phyloP scores from a whole-genome alignment of 257 asterid genomes.

The Dorcoceras hygrometricum region DNA sequence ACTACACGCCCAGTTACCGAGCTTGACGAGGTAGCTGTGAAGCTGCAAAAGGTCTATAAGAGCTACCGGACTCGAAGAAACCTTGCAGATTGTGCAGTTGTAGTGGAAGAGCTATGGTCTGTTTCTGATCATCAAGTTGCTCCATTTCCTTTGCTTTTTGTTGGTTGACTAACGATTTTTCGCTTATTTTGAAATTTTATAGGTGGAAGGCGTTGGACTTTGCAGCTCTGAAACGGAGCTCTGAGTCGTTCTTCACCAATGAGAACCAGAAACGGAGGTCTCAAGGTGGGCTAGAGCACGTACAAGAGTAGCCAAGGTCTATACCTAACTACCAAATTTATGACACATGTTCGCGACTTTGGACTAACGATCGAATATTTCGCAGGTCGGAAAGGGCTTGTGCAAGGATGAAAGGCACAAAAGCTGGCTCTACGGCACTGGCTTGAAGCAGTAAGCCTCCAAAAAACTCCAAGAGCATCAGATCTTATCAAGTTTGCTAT shows the following conservation, averaged over 20 bases:
- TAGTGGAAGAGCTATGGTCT: constrained; percentile 97
- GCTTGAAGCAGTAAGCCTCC: constrained; percentile 90
- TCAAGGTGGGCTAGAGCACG: constrained; percentile 96
- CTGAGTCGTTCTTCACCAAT: constrained; percentile 70
- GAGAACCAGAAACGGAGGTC: constrained; percentile 82
- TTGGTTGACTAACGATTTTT: neutral
- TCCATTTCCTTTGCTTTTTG: neutral
- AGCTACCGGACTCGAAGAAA: constrained; percentile 84
- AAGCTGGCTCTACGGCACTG: constrained; percentile 87
- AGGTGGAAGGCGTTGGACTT: constrained; percentile 98
- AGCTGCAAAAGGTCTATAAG: constrained; percentile 86
- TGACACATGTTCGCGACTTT: neutral
- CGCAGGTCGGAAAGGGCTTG: constrained; percentile 92
- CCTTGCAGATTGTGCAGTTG: constrained; percentile 97
- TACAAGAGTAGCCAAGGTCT: constrained; percentile 81
- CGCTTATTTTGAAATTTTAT: constrained; percentile 16
- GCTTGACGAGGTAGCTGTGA: constrained; percentile 90
- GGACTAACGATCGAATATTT: constrained; percentile 16
- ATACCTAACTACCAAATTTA: neutral
- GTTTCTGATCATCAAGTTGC: constrained; percentile 21
- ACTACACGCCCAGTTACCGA: constrained; percentile 71
- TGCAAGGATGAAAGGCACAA: constrained; percentile 91
- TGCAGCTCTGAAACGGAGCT: constrained; percentile 75
- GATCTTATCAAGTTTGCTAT: too few relatives aligned
- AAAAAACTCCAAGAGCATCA: too few relatives aligned